Evolutionary conservation across 805 yeast species (phyloP).

Genomic region (Scheffersomyces lignosus): DNA sequence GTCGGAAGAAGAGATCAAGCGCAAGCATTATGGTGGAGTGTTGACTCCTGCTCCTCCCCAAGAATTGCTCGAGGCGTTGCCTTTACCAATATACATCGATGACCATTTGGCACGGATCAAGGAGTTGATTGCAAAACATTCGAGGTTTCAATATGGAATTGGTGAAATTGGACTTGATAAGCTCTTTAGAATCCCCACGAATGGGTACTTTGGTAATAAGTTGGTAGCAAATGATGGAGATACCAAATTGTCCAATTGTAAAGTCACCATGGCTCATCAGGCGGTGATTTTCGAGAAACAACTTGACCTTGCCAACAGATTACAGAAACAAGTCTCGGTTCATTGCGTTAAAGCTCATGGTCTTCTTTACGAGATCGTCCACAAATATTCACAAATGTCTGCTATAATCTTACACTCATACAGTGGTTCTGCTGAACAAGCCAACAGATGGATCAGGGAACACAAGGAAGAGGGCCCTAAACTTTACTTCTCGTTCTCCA

Average conservation of each 20-base stretch:
- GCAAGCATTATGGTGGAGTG: slow-evolving; percentile 56
- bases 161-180: slow-evolving; percentile 96
- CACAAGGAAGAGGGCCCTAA: slow-evolving; percentile 21
- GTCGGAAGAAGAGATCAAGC: slow-evolving; percentile 32
- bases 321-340: slow-evolving; percentile 58
- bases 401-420: slow-evolving; percentile 77
- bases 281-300: slow-evolving; percentile 48
- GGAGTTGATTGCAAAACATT: slow-evolving; percentile 14
- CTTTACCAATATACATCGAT: slow-evolving; percentile 55
- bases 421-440: slow-evolving; percentile 77
- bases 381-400: slow-evolving; percentile 20
- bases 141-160: slow-evolving; percentile 38
- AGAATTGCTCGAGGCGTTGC: slow-evolving; percentile 49
- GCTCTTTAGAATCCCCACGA: slow-evolving; percentile 62
- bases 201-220: slow-evolving; percentile 51
- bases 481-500: slow-evolving; percentile 55
- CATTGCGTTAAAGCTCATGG: slow-evolving; percentile 88
- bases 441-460: slow-evolving; percentile 45
- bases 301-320: slow-evolving; percentile 52
- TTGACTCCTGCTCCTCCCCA: slow-evolving; percentile 41
- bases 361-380: slow-evolving; percentile 46
- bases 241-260: slow-evolving; percentile 42
- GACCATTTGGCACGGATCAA: slow-evolving; percentile 34
- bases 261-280: slow-evolving; percentile 71
- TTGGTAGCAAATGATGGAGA: slow-evolving; percentile 1